These are phyloP conservation scores for Heritiera littoralis DNA, from an alignment of 345 rosid species.

Conservation along the genomic window DNA sequence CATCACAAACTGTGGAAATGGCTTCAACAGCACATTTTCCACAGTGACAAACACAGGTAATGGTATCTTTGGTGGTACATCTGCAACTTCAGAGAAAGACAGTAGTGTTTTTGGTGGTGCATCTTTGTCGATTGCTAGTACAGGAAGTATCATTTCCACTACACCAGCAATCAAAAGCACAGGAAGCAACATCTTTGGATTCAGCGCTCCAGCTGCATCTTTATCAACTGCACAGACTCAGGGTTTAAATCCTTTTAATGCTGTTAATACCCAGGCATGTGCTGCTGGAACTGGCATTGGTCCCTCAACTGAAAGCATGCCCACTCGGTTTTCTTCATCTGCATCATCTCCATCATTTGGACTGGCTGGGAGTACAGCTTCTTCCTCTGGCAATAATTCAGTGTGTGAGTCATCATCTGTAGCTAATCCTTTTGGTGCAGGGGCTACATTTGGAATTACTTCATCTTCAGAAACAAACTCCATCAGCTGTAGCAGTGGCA, in stretches of 20 bases:
- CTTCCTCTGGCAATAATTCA: slow-evolving; percentile 49
- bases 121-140: slow-evolving; percentile 34
- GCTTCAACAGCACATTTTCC: slow-evolving; percentile 34
- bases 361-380: slow-evolving; percentile 40
- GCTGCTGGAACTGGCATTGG: slow-evolving; percentile 44
- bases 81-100: neutral
- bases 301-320: slow-evolving; percentile 50
- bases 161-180: slow-evolving; percentile 31
- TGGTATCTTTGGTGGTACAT: neutral
- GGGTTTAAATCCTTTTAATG: slow-evolving; percentile 44
- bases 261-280: slow-evolving; percentile 44
- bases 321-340: slow-evolving; percentile 53
- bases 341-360: slow-evolving; percentile 52
- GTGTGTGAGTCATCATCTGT: slow-evolving; percentile 50
- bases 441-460: slow-evolving; percentile 51
- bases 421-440: slow-evolving; percentile 43
- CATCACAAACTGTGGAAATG: slow-evolving; percentile 37
- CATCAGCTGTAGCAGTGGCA: slow-evolving; percentile 45
- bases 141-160: slow-evolving; percentile 36
- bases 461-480: slow-evolving; percentile 39
- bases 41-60: slow-evolving; percentile 19
- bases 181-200: slow-evolving; percentile 44
- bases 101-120: slow-evolving; percentile 29
- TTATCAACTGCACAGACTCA: slow-evolving; percentile 42
- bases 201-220: slow-evolving; percentile 48